Evolutionary conservation across 1,284 basidiomycete genomes (phyloP).

Genomic region (Prillingera fragicola): DNA sequence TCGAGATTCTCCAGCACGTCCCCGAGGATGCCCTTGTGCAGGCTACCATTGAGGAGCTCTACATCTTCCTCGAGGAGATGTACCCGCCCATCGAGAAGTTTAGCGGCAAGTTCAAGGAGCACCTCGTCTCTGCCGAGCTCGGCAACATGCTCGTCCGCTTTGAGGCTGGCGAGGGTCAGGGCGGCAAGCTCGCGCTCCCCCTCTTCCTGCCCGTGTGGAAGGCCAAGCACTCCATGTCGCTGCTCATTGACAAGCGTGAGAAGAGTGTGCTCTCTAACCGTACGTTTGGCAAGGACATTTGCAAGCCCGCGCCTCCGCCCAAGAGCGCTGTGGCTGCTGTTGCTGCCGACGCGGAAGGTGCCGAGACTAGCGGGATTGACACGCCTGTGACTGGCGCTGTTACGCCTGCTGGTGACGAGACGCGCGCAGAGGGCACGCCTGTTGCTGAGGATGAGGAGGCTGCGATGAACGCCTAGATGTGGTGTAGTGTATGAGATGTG

Average conservation of each 20-base stretch:
- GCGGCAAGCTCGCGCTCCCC: constrained; percentile 63
- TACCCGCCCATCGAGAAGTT: constrained; percentile 71
- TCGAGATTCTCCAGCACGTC: constrained; percentile 74
- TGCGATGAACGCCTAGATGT: constrained; percentile 17
- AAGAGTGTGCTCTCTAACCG: constrained; percentile 56
- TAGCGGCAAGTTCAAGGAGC: constrained; percentile 53
- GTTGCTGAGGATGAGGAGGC: constrained; percentile 23
- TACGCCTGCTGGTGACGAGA: constrained; percentile 1
- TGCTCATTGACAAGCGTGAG: constrained; percentile 92
- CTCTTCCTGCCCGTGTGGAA: constrained; percentile 85
- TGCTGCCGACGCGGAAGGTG: not conserved
- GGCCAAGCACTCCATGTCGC: constrained; percentile 70
- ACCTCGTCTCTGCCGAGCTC: constrained; percentile 30
- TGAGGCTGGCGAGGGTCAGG: constrained; percentile 53
- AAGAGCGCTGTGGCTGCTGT: constrained; percentile 7
- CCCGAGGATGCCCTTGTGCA: constrained; percentile 60
- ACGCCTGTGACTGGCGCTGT: constrained; percentile 2
- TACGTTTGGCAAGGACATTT: constrained; percentile 43
- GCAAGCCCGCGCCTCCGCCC: constrained; percentile 28
- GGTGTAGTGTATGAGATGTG: constrained; percentile 5
- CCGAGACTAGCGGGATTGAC: constrained; percentile 1
- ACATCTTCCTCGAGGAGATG: constrained; percentile 63
- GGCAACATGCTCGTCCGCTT: constrained; percentile 73
- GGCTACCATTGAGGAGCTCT: constrained; percentile 59
- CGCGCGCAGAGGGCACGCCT: constrained; percentile 5